Evolutionary conservation across 2,329 filamentous ascomycete species (phyloP).

Genomic region (Colletotrichum orbiculare): DNA sequence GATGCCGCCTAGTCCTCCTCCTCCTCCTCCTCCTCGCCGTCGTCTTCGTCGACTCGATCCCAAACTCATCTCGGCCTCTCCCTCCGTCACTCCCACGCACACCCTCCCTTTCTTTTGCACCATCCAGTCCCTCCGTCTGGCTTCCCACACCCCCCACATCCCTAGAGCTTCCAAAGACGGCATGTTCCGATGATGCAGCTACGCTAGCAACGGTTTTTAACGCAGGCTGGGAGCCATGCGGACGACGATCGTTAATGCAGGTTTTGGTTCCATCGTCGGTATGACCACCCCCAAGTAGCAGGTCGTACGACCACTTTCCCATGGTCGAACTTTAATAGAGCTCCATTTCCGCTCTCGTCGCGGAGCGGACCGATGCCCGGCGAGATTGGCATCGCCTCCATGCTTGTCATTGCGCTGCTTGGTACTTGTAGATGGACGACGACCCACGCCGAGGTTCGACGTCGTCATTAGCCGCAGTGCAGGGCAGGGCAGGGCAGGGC

Average conservation of each 20-base stretch:
- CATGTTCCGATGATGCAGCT: slow-evolving; percentile 8
- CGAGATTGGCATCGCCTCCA: no score
- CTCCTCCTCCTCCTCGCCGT: no score
- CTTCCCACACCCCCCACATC: not conserved
- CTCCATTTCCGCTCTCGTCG: not conserved
- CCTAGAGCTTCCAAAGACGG: slow-evolving; percentile 3
- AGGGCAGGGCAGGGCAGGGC: no score
- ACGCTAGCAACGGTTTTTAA: slow-evolving; percentile 9
- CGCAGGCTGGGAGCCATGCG: not conserved
- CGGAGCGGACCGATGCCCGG: slow-evolving; percentile 19
- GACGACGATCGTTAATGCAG: not conserved
- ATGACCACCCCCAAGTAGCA: slow-evolving; percentile 3
- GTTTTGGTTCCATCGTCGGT: slow-evolving; percentile 2
- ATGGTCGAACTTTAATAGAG: slow-evolving; percentile 16
- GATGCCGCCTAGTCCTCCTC: no score
- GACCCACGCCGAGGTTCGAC: no score
- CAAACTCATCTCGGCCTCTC: no score
- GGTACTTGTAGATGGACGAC: no score
- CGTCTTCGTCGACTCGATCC: no score
- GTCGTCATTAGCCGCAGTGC: no score
- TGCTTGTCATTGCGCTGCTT: no score
- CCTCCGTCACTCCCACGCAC: no score
- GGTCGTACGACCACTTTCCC: not conserved
- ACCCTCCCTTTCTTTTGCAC: not conserved
- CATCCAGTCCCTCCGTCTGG: not conserved